Percentiles rank a stretch among this genome's conserved stretches.
Conservation (phyloP, 2,329 filamentous ascomycete genomes). For the Trichoderma sp. region DNA sequence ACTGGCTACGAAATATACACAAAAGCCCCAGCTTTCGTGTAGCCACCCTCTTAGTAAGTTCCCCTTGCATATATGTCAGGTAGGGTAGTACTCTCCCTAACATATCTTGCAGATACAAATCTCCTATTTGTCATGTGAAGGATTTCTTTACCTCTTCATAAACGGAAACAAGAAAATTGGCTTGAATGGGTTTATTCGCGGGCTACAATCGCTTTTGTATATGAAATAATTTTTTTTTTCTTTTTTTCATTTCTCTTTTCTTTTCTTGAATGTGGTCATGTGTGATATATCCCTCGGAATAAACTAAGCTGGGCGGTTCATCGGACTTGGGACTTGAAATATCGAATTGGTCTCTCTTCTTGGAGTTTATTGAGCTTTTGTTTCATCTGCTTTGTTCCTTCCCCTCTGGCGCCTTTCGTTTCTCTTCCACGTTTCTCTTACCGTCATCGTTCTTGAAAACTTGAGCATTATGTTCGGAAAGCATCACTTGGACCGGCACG, state of each 20-base stretch:
- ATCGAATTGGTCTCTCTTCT: background rate
- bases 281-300: conserved; percentile 2
- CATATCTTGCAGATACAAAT: conserved; percentile 55
- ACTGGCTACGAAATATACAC: conserved; percentile 80
- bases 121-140: conserved; percentile 62
- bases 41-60: conserved; percentile 90
- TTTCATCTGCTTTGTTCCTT: background rate
- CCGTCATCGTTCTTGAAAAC: background rate
- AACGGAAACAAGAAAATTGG: background rate
- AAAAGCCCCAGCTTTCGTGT: conserved; percentile 96
- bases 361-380: background rate
- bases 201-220: conserved; percentile 24
- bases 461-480: background rate
- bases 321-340: conserved; percentile 3
- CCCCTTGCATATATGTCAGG: conserved; percentile 26
- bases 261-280: background rate
- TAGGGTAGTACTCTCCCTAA: conserved; percentile 28
- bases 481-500: background rate
- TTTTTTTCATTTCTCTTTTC: background rate
- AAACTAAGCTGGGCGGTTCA: conserved; percentile 9
- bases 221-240: conserved; percentile 4
- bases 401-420: background rate
- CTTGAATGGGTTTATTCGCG: background rate
- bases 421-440: background rate
- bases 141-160: conserved; percentile 30